Evolutionary conservation across 1,139 yeast species (phyloP).

Genomic region (Protomyces gravidus): DNA sequence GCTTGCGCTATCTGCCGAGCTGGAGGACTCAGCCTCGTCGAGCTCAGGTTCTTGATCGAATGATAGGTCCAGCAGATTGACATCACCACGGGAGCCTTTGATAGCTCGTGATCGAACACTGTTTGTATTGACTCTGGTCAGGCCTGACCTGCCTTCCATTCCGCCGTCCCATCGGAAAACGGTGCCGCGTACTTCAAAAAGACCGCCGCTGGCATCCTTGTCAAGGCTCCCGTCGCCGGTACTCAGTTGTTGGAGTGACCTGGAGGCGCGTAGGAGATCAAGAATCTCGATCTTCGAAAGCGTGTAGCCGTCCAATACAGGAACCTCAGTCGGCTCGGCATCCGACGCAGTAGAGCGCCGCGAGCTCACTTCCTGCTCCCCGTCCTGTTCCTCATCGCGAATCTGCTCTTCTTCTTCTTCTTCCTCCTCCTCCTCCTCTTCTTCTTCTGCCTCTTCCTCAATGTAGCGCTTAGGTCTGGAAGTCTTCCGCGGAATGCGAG

Average conservation of each 20-base stretch:
- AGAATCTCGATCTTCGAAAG: constrained; percentile 20
- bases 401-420: background rate
- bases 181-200: background rate
- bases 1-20: background rate
- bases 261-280: constrained; percentile 20
- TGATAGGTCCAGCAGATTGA: background rate
- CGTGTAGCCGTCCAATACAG: background rate
- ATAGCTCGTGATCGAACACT: too few species aligned
- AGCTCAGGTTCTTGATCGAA: background rate
- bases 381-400: background rate
- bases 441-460: background rate
- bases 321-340: background rate
- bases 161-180: constrained; percentile 1
- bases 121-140: background rate
- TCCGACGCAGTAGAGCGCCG: background rate
- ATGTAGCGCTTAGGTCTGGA: background rate
- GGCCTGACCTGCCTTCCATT: background rate
- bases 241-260: constrained; percentile 14
- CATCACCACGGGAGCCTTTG: too few species aligned
- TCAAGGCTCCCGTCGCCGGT: background rate
- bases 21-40: background rate
- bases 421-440: background rate
- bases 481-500: background rate
- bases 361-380: background rate
- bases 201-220: background rate